phyloP scores from a whole-genome alignment of 495 filamentous ascomycete genomes.

The Echria macrotheca region DNA sequence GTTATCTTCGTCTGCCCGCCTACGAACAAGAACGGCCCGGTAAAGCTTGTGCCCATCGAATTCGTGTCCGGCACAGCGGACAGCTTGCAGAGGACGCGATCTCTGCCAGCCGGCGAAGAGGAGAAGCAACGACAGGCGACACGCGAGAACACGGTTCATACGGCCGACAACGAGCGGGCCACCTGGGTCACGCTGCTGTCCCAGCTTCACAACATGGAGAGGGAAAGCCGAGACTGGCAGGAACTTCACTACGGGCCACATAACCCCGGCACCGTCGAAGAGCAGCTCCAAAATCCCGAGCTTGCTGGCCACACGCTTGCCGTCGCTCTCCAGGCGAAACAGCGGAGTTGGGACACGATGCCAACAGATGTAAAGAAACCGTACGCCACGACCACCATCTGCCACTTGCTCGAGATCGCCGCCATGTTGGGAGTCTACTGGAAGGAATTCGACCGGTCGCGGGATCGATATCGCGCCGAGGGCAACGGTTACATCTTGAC shows the following conservation, averaged over 20 bases:
- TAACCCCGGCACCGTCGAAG: too few relatives aligned
- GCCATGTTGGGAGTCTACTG: conserved; percentile 48
- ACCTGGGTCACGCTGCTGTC: conserved; percentile 43
- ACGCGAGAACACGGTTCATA: conserved; percentile 30
- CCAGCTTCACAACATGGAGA: conserved; percentile 41
- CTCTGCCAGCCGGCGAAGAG: conserved; percentile 20
- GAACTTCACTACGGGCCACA: conserved; percentile 13
- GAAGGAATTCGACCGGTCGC: conserved; percentile 41
- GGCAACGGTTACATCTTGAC: conserved; percentile 47
- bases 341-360: conserved; percentile 47
- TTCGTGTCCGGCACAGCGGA: conserved; percentile 35
- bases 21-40: conserved; percentile 35
- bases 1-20: conserved; percentile 43
- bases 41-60: conserved; percentile 26
- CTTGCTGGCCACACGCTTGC: conserved; percentile 32
- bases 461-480: conserved; percentile 43
- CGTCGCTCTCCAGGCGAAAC: conserved; percentile 43
- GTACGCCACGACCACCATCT: conserved; percentile 45
- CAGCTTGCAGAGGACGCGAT: conserved; percentile 31
- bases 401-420: conserved; percentile 46
- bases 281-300: neutral
- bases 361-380: conserved; percentile 42
- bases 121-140: conserved; percentile 11
- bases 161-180: conserved; percentile 44
- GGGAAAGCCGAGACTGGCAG: conserved; percentile 38